Evolutionary conservation across 2,329 filamentous ascomycete genomes (phyloP).

Genomic region (Nigrospora sphaerica): DNA sequence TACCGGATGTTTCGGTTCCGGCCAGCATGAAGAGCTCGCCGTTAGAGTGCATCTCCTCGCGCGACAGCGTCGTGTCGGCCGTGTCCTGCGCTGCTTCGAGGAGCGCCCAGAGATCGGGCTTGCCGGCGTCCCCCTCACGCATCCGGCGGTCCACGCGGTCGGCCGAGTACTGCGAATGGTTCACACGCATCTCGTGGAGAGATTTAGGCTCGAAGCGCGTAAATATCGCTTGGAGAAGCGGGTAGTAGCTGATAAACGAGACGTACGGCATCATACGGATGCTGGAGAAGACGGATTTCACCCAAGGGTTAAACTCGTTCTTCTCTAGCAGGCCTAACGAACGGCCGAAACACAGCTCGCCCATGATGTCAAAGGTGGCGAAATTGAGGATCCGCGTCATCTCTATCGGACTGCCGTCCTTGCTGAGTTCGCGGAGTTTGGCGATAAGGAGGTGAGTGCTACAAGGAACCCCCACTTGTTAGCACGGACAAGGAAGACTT

Average conservation of each 20-base stretch:
- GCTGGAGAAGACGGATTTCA: constrained; percentile 11
- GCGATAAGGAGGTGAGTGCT: constrained; percentile 16
- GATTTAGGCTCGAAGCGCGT: constrained; percentile 12
- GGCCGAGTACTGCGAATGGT: constrained; percentile 8
- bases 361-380: constrained; percentile 14
- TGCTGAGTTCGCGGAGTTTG: constrained; percentile 23
- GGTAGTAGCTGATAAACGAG: constrained; percentile 11
- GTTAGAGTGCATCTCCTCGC: constrained; percentile 9
- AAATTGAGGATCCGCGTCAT: constrained; percentile 12
- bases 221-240: constrained; percentile 8
- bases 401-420: constrained; percentile 7
- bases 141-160: constrained; percentile 19
- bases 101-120: constrained; percentile 14
- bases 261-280: constrained; percentile 13
- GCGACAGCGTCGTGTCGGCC: constrained; percentile 2
- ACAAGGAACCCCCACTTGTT: no score
- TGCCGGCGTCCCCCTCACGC: constrained; percentile 8
- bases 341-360: constrained; percentile 13
- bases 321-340: constrained; percentile 7
- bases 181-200: constrained; percentile 7
- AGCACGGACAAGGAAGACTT: no score
- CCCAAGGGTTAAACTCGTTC: constrained; percentile 13
- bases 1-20: constrained; percentile 6
- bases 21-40: constrained; percentile 8
- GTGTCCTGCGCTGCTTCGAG: constrained; percentile 8